Conservation (phyloP, 768 basidiomycete genomes). For the Steccherinum ochraceum region DNA sequence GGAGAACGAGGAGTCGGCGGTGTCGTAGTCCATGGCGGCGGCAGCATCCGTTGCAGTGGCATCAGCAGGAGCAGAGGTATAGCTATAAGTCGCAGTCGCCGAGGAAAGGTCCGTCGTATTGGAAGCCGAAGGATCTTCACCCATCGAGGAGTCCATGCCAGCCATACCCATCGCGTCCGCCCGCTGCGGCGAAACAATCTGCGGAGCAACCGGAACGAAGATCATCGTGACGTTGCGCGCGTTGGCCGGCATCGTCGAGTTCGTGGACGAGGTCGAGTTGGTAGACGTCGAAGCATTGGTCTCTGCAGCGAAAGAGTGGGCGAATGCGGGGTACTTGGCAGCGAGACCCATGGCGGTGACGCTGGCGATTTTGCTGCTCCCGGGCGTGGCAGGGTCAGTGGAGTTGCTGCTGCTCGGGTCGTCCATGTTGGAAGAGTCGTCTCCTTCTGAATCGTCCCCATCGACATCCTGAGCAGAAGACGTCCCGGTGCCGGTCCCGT, state of each 20-base stretch:
- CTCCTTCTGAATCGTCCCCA: constrained; percentile 6
- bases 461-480: constrained; percentile 11
- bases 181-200: too few species aligned
- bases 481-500: constrained; percentile 12
- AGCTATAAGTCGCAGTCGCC: neutral
- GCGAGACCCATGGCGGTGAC: constrained; percentile 19
- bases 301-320: constrained; percentile 11
- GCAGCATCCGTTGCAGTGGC: neutral
- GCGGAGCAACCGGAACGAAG: constrained; percentile 37
- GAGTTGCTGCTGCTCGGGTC: constrained; percentile 8
- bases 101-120: neutral
- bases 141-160: neutral
- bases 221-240: constrained; percentile 46
- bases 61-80: neutral
- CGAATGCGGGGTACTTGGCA: constrained; percentile 11
- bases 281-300: too few species aligned
- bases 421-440: constrained; percentile 2
- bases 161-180: too few species aligned
- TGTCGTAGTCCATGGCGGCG: neutral
- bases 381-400: constrained; percentile 16
- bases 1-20: neutral
- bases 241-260: neutral
- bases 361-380: constrained; percentile 11
- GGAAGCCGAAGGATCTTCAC: neutral
- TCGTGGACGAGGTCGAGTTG: constrained; percentile 3